Evolutionary conservation across 805 yeast genomes (phyloP).

Genomic region (Trichomonascus vanleenenianus): DNA sequence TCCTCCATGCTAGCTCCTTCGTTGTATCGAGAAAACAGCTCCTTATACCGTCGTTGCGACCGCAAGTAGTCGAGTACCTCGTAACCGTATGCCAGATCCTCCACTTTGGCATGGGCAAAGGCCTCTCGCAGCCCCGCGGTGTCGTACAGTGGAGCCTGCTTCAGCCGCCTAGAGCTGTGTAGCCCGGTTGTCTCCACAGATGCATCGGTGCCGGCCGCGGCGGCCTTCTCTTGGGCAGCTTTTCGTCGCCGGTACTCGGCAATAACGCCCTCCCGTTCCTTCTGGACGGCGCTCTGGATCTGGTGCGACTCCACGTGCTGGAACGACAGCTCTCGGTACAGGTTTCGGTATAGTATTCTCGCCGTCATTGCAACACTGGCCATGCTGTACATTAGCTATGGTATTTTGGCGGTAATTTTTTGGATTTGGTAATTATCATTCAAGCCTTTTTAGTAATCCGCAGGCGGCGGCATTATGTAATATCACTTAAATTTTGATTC

Average conservation of each 20-base stretch:
- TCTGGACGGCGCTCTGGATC: conserved; percentile 13
- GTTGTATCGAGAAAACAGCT: conserved; percentile 75
- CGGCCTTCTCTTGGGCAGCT: conserved; percentile 1
- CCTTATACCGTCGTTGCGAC: conserved; percentile 71
- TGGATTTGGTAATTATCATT: too few species aligned
- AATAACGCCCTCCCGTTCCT: conserved; percentile 1
- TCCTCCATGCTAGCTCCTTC: conserved; percentile 76
- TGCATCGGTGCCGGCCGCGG: background rate
- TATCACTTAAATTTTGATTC: too few species aligned
- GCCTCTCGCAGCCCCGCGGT: conserved; percentile 14
- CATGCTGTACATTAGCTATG: too few species aligned
- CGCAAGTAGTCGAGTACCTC: conserved; percentile 57
- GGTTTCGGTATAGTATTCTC: conserved; percentile 16
- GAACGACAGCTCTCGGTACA: conserved; percentile 22
- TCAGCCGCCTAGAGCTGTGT: background rate
- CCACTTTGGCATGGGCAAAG: conserved; percentile 4
- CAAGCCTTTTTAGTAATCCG: too few species aligned
- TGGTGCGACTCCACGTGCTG: conserved; percentile 17
- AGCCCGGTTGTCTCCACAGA: background rate
- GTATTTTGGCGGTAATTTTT: too few species aligned
- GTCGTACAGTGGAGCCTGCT: conserved; percentile 10
- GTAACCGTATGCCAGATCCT: conserved; percentile 35
- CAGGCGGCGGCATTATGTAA: too few species aligned
- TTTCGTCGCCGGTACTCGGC: conserved; percentile 2
- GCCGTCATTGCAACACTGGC: background rate